Evolutionary conservation across 139 green algal genomes (phyloP), one percentile per base, ranked within the genome.

Genomic region (Monoraphidium neglectum): DNA sequence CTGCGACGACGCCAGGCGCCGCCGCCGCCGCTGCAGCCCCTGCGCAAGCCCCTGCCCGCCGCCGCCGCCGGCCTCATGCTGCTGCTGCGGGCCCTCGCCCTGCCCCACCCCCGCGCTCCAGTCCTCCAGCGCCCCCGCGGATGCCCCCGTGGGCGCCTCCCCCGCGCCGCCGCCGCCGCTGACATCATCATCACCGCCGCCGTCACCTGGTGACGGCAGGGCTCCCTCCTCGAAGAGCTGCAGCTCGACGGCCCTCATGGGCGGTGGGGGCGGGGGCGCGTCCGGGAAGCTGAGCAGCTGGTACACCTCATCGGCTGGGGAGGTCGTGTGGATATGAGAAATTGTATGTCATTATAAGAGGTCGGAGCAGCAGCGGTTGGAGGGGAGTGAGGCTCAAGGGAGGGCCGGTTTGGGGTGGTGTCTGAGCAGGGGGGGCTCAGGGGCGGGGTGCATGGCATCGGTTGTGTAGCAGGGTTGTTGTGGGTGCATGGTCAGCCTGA

Each of bases 231-330:
- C 68, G 38, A 74, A 72, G 30, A 74, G 61, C 16, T 26, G 1
- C 28, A 32, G 46, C 33, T 74, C 68, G 3, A 77, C 70, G 28
- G 56, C 76, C 6, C 60, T 59, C 59, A 84, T 67, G 15, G 72
- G 78, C 46, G 57, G 66, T 2, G 78, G 78, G 10, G 76, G 54
- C 15, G 43, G 26, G 24, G 63, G 32, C 3, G 71, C 40, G 38
- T 36, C 66, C 28, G 76, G 76, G 68, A 77, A 77, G 46, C 57
- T 82, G 1, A 82, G 76, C 24, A 77, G 59, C 68, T 85, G 83
- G 37, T 84, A 85, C 47, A 88, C 84, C 72, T 89, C 83, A 59
- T 88, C 84, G 8, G 80, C 84, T 26, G 43, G 8, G 43, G 43
- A 51, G 43, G 43, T 21, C 8, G 43, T 12, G 43, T 8, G 43